Evolutionary conservation across 352 stramenopile genomes (phyloP), one percentile per base, ranked within the genome.

Genomic region (Phytopythium litorale): DNA sequence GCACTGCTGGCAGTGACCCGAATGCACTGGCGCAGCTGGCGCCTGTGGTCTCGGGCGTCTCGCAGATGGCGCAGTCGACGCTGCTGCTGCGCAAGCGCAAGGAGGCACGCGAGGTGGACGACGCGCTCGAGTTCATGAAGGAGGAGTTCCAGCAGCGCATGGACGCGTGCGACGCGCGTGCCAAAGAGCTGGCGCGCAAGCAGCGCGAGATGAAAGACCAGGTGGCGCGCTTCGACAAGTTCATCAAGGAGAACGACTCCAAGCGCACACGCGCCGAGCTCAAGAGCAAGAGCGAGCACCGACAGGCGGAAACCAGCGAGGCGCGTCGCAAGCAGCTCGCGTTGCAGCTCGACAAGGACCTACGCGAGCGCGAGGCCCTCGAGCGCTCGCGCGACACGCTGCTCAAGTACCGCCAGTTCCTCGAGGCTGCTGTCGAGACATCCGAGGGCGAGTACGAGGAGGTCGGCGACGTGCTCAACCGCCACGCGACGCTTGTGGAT

Each of bases 191-290:
- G 52, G 84, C 97, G 61, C 75, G 80, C 40, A 96, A 96, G 63
- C 90, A 97, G 63, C 64, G 78, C 37, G 89, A 97, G 57, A 97
- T 97, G 91, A 89, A 91, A 67, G 88, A 97, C 23, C 87, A 97
- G 60, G 89, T 97, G 19, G 62, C 80, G 28, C 87, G 89, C 19
- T 97, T 97, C 63, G 90, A 97, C 59, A 96, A 97, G 56, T 97
- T 98, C 63, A 97, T 97, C 64, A 95, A 97, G 63, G 89, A 97
- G 64, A 98, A 98, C 65, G 89, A 97, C 64, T 87, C 87, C 0
- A 98, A 97, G 63, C 74, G 89, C 40, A 89, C 79, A 48, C 75
- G 88, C 28, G 92, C 90, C 9, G 90, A 98, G 65, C 65, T 92
- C 9, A 97, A 97, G 65, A 75, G 72, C 43, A 98, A 97, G 69